Conservation (phyloP, 2,329 filamentous ascomycete species). For the Orbilia brochopaga region DNA sequence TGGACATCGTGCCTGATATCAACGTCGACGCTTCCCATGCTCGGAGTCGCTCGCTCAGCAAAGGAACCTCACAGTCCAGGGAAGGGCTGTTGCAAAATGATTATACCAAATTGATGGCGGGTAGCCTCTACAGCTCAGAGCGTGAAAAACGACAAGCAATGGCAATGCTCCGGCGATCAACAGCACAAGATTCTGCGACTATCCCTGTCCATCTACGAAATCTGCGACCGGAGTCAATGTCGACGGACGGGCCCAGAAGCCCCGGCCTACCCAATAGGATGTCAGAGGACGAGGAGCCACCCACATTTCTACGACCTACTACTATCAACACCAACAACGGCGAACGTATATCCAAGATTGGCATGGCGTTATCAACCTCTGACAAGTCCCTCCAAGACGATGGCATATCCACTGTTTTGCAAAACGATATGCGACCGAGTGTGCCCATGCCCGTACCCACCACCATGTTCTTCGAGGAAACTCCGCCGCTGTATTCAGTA, state of each 20-base stretch:
- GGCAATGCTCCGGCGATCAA: conserved; percentile 43
- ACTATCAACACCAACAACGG: conserved; percentile 4
- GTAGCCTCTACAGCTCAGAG: conserved; percentile 21
- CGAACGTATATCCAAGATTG: conserved; percentile 48
- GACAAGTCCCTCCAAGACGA: conserved; percentile 49
- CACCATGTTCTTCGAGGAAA: conserved; percentile 49
- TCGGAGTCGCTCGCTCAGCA: conserved; percentile 39
- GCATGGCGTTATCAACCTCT: conserved; percentile 46
- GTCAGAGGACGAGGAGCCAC: conserved; percentile 28
- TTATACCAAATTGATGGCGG: conserved; percentile 22
- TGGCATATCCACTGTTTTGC: conserved; percentile 36
- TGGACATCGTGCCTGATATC: conserved; percentile 28
- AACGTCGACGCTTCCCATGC: conserved; percentile 39
- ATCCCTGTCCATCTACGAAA: conserved; percentile 43
- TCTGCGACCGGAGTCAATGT: conserved; percentile 45
- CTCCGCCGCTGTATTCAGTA: conserved; percentile 41
- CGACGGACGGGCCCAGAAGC: conserved; percentile 32
- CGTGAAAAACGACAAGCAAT: conserved; percentile 39
- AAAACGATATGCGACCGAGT: conserved; percentile 22
- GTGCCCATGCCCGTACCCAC: conserved; percentile 12
- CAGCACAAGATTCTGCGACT: conserved; percentile 45
- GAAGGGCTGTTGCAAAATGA: conserved; percentile 43
- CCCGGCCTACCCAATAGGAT: conserved; percentile 15
- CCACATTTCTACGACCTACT: conserved; percentile 8
- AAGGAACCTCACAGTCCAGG: conserved; percentile 47